Evolutionary conservation across 768 basidiomycete species (phyloP).

Genomic region (Macrolepiota albuminosa): DNA sequence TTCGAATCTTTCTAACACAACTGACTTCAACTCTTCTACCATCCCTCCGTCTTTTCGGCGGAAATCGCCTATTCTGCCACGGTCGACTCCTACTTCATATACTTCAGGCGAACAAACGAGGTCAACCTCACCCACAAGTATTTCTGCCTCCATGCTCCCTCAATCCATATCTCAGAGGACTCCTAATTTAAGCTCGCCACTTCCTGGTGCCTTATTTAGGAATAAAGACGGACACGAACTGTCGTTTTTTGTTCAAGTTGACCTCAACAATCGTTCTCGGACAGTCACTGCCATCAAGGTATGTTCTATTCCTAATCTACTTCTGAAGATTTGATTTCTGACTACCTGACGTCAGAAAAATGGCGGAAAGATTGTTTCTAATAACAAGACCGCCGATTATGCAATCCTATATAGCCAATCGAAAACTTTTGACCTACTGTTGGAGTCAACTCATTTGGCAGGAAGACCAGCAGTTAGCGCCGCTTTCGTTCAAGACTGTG

Average conservation of each 20-base stretch:
- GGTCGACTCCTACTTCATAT: constrained; percentile 9
- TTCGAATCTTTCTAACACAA: background rate
- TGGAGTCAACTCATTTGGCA: constrained; percentile 26
- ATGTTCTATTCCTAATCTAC: constrained; percentile 7
- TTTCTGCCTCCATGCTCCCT: constrained; percentile 1
- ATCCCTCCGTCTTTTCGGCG: constrained; percentile 14
- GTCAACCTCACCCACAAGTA: constrained; percentile 8
- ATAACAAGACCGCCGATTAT: constrained; percentile 55
- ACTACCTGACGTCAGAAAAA: constrained; percentile 43
- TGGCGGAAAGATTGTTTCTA: constrained; percentile 54
- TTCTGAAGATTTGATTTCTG: background rate
- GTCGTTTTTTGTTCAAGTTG: constrained; percentile 66
- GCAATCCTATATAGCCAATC: constrained; percentile 51
- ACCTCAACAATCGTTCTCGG: constrained; percentile 46
- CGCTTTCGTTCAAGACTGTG: constrained; percentile 50
- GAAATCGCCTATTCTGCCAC: constrained; percentile 9
- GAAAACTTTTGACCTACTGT: constrained; percentile 45
- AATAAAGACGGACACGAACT: constrained; percentile 37
- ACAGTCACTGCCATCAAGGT: constrained; percentile 61
- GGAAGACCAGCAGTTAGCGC: constrained; percentile 46
- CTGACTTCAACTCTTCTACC: constrained; percentile 6
- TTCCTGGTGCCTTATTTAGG: constrained; percentile 36
- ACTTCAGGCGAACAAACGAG: constrained; percentile 6
- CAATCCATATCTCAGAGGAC: background rate
- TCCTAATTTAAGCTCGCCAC: constrained; percentile 8